Evolutionary conservation across 805 yeast species (phyloP), one percentile per base, ranked within the genome.

Genomic region (Metschnikowia koreensis): DNA sequence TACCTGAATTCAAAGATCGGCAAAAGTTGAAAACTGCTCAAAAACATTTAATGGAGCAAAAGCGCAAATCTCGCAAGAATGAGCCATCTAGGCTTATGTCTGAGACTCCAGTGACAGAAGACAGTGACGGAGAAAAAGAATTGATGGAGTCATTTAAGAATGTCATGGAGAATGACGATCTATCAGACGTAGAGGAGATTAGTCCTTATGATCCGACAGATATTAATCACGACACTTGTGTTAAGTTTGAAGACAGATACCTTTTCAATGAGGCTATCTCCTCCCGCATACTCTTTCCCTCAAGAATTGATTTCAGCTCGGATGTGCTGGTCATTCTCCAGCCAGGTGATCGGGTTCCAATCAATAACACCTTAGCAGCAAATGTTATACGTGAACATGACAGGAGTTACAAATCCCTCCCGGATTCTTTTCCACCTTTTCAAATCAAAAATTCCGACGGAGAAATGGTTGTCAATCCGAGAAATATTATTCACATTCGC

Each of bases 121-220:
- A 55, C 29, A 59, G 60, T 38, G 56, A 45, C 12, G 40, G 41
- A 5, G 60, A 56, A 13, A 55, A 47, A 28, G 56, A 48, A 17
- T 45, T 51, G 38, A 52, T 56, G 53, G 53, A 50, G 28, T 54
- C 52, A 38, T 55, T 53, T 42, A 48, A 59, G 17, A 60, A 51
- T 38, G 60, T 49, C 16, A 44, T 59, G 45, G 61, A 54, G n/a
- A 54, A 47, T 16, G 66, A 60, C n/a, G 59, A 54, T 12, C 49
- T 41, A 28, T 64, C 58, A 3, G 72, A 66, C 16, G 65, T 62
- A 28, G 68, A 63, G 7, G 58, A 57, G n/a, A 57, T 64, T n/a
- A 70, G 74, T 60, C 75, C 75, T 2, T 74, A 60, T 57, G 76
- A 71, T 53, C 79, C 79, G 1, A 56, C 62, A 6, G 70, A 69